Conservation (phyloP, 139 green algal species). For the Chlorella sp. region DNA sequence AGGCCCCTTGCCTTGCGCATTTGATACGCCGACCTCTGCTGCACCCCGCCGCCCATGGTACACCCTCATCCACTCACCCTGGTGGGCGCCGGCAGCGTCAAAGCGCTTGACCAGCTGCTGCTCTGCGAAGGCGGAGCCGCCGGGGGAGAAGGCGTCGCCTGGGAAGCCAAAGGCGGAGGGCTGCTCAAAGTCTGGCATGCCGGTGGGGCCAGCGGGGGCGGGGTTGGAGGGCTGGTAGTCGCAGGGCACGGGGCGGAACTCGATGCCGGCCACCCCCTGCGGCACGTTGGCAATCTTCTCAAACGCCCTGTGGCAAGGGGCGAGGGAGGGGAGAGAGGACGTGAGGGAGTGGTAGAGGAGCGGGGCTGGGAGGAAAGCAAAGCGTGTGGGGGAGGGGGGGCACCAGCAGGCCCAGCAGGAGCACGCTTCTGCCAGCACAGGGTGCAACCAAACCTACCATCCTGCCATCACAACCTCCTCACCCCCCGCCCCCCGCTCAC, state of each 20-base stretch:
- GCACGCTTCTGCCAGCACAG: not conserved
- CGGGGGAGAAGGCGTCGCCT: slow-evolving; percentile 11
- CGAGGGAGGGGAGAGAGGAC: not conserved
- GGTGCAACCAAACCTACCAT: not conserved
- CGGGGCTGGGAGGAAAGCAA: not conserved
- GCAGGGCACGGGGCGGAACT: slow-evolving; percentile 40
- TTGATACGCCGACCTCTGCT: not conserved
- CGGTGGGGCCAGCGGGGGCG: slow-evolving; percentile 13
- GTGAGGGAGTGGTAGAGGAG: not conserved
- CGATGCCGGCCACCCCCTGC: slow-evolving; percentile 21
- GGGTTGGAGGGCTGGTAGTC: slow-evolving; percentile 25
- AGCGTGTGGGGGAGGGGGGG: not conserved
- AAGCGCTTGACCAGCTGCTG: slow-evolving; percentile 38
- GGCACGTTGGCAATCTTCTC: slow-evolving; percentile 37
- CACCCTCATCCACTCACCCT: slow-evolving; percentile 28
- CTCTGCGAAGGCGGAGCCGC: not conserved
- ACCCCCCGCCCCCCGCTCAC: not conserved
- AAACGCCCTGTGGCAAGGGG: slow-evolving; percentile 21
- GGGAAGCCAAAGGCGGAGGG: not conserved
- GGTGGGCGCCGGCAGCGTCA: slow-evolving; percentile 13
- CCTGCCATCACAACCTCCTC: not conserved
- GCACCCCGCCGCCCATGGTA: too few relatives aligned
- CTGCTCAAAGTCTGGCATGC: not conserved
- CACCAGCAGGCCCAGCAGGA: too few relatives aligned
- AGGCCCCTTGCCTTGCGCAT: too few relatives aligned